phyloP scores from a whole-genome alignment of 1,139 yeast genomes.

The Blastobotrys serpentis region DNA sequence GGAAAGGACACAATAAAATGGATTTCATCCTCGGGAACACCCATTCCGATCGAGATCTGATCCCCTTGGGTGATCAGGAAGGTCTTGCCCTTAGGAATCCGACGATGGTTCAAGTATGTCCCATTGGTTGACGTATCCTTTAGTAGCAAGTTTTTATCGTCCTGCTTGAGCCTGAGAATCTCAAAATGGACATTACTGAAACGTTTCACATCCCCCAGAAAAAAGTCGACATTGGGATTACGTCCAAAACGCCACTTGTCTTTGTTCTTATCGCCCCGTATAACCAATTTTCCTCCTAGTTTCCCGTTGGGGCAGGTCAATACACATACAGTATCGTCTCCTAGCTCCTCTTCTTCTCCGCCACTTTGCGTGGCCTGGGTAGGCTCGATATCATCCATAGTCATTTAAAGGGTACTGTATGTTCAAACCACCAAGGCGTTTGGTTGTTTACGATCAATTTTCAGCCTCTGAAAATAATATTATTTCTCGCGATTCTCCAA shows the following conservation, averaged over 20 bases:
- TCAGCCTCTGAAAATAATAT: background rate
- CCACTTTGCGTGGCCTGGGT: conserved; percentile 19
- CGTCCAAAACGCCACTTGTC: conserved; percentile 74
- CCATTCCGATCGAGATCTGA: conserved; percentile 86
- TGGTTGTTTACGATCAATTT: background rate
- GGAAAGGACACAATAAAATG: conserved; percentile 68
- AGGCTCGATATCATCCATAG: conserved; percentile 17
- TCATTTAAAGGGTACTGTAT: background rate
- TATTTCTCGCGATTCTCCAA: background rate
- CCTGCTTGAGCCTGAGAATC: conserved; percentile 22
- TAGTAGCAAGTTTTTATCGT: conserved; percentile 26
- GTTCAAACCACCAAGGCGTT: background rate
- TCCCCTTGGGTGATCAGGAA: conserved; percentile 89
- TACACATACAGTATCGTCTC: conserved; percentile 15
- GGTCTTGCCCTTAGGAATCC: conserved; percentile 75
- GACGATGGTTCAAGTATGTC: conserved; percentile 72
- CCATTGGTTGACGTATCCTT: conserved; percentile 67
- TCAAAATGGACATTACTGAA: conserved; percentile 76
- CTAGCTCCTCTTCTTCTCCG: conserved; percentile 16
- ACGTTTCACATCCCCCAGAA: conserved; percentile 62
- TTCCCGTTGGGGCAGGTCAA: conserved; percentile 16
- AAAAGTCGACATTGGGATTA: conserved; percentile 60
- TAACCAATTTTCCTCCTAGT: conserved; percentile 14
- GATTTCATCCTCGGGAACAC: conserved; percentile 74
- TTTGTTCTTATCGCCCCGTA: conserved; percentile 16